phyloP scores from a whole-genome alignment of 371 early-diverging fungal species.

The Actinomortierella wolfii region DNA sequence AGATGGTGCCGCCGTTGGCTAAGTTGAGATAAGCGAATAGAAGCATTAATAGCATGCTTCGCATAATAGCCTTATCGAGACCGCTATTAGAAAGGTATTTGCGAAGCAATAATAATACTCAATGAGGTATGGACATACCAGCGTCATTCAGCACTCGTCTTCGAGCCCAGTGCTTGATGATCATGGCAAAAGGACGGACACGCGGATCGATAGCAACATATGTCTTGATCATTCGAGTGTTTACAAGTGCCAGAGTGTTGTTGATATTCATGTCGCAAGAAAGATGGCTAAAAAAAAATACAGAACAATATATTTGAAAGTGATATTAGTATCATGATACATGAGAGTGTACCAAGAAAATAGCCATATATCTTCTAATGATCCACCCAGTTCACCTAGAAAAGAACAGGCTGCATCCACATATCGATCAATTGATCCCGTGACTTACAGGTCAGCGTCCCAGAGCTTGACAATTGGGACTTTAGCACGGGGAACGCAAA shows the following conservation, averaged over 20 bases:
- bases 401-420: not conserved
- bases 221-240: slow-evolving; percentile 76
- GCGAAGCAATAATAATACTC: not conserved
- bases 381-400: not conserved
- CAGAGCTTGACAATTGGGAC: slow-evolving; percentile 69
- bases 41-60: slow-evolving; percentile 8
- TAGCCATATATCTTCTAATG: not conserved
- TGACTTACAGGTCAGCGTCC: slow-evolving; percentile 65
- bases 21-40: slow-evolving; percentile 1
- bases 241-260: slow-evolving; percentile 77
- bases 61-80: slow-evolving; percentile 1
- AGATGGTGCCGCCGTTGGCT: slow-evolving; percentile 91
- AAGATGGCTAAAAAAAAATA: slow-evolving; percentile 38
- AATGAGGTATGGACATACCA: slow-evolving; percentile 42
- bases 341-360: not conserved
- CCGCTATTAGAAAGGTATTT: not conserved
- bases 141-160: slow-evolving; percentile 76
- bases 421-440: not conserved
- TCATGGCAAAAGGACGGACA: slow-evolving; percentile 74
- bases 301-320: not conserved
- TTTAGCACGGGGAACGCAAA: slow-evolving; percentile 62
- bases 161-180: slow-evolving; percentile 85
- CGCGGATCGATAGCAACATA: slow-evolving; percentile 83
- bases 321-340: not conserved
- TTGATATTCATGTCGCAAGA: slow-evolving; percentile 89